Evolutionary conservation across 805 yeast species (phyloP).

Genomic region (Suhomyces faveliae): DNA sequence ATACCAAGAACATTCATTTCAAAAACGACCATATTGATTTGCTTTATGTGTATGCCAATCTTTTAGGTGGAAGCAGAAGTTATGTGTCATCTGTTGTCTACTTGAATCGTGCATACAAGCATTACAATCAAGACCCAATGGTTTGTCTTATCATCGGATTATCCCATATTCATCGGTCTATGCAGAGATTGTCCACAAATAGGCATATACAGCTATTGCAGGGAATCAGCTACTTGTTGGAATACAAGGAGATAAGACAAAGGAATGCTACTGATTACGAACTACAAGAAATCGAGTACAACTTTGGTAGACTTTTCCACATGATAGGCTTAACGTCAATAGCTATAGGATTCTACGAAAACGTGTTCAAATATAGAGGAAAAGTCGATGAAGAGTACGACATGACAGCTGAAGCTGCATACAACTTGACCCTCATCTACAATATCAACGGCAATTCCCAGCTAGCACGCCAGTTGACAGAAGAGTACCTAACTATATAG

Average conservation of each 20-base stretch:
- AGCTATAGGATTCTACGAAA: constrained; percentile 73
- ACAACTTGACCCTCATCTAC: constrained; percentile 75
- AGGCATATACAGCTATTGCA: constrained; percentile 87
- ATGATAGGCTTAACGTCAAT: constrained; percentile 71
- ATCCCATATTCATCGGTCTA: constrained; percentile 82
- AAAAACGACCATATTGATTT: constrained; percentile 61
- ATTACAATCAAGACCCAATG: constrained; percentile 74
- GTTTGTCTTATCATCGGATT: constrained; percentile 72
- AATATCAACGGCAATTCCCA: constrained; percentile 68
- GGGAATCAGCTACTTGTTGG: constrained; percentile 74
- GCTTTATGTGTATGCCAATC: constrained; percentile 73
- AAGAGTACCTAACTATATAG: constrained; percentile 55
- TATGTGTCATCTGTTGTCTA: constrained; percentile 82
- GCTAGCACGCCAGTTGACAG: constrained; percentile 64
- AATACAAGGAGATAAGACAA: constrained; percentile 59
- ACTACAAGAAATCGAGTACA: constrained; percentile 75
- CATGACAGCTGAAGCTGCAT: constrained; percentile 77
- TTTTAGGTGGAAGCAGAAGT: constrained; percentile 77
- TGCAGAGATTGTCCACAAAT: constrained; percentile 84
- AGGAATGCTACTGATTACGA: constrained; percentile 45
- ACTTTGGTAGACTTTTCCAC: constrained; percentile 83
- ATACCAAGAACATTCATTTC: constrained; percentile 38
- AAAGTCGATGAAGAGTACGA: constrained; percentile 51
- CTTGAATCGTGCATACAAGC: constrained; percentile 64
- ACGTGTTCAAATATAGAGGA: constrained; percentile 51